These are phyloP conservation scores for Aspergillus uvarum DNA, from an alignment of 2,329 filamentous ascomycete genomes.

Conservation along the genomic window DNA sequence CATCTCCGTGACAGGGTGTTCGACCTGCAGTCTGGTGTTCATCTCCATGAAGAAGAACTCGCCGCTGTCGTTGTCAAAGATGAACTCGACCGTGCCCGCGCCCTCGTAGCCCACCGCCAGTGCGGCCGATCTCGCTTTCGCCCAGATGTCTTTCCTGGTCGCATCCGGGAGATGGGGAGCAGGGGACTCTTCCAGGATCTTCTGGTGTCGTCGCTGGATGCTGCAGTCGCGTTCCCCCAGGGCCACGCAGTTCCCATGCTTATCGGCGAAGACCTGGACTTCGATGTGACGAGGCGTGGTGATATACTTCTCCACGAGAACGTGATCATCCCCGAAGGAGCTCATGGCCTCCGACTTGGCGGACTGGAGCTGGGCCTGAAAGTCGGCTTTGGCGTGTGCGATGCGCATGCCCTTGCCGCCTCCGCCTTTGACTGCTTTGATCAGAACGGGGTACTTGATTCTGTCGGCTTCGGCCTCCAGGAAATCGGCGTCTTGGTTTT, in stretches of 20 bases:
- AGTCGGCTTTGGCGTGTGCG: conserved; percentile 57
- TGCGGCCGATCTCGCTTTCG: conserved; percentile 63
- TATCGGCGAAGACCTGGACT: conserved; percentile 66
- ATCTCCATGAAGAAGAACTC: conserved; percentile 72
- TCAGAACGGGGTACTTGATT: conserved; percentile 64
- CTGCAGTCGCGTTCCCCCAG: conserved; percentile 66
- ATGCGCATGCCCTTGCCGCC: conserved; percentile 71
- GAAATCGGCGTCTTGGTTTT: conserved; percentile 68
- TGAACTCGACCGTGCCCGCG: conserved; percentile 67
- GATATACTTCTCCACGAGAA: conserved; percentile 68
- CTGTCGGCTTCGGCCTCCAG: conserved; percentile 70
- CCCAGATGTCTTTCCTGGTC: conserved; percentile 64
- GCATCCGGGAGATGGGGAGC: conserved; percentile 61
- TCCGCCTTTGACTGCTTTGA: conserved; percentile 66
- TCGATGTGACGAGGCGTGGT: conserved; percentile 66
- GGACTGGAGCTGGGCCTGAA: conserved; percentile 60
- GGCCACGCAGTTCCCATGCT: conserved; percentile 64
- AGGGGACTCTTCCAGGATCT: conserved; percentile 66
- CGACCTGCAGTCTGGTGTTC: conserved; percentile 85
- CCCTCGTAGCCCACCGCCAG: conserved; percentile 65
- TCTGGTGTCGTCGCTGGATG: conserved; percentile 65
- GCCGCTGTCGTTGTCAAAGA: conserved; percentile 66
- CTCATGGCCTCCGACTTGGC: conserved; percentile 65
- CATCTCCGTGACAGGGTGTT: conserved; percentile 90
- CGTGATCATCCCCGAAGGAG: conserved; percentile 66